Evolutionary conservation across 2,329 filamentous ascomycete species (phyloP), one percentile per base, ranked within the genome.

Genomic region (Fusarium pseudograminearum): DNA sequence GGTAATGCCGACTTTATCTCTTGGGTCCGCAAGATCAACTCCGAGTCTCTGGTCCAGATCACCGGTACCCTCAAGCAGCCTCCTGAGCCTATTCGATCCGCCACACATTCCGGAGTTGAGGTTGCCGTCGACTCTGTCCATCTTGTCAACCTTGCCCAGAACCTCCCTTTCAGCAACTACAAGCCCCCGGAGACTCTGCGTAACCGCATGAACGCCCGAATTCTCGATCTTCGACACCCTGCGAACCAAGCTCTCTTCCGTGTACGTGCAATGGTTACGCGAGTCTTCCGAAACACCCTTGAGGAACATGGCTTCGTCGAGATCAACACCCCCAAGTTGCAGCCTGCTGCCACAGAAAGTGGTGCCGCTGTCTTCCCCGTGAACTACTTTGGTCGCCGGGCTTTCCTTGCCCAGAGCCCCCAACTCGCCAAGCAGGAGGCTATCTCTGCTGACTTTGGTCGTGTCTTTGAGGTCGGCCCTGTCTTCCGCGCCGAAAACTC

Each of bases 401-500:
- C 94, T 5, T 98, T 96, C 83, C 82, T 98, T 16, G 94, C 94
- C 0, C 94, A 98, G 81, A 97, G 93, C 66, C 94, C 94, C 9
- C 94, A 98, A 79, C 80, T 98, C 69, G 92, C 93, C 55, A 98
- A 98, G 82, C 94, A 98, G 80, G 95, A 97, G 92, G 88, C 90
- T 53, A 93, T 98, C 41, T 93, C 93, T 7, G 91, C 94, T 30
- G 94, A 98, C 77, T 96, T 97, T 77, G 91, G 91, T 60, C 89
- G 90, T 52, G 94, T 98, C 9, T 98, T 95, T 75, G 94, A 98
- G 72, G 77, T 84, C 57, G 77, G 82, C 61, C 78, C 73, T 7
- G 94, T 98, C 9, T 98, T 98, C 85, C 90, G 94, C 72, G 94
- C 94, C 1, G 94, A 98, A 78, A 97, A 98, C 82, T 97, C 93